These are phyloP conservation scores for Margaritispora aquatica DNA, from an alignment of 495 filamentous ascomycete genomes.

Conservation along the genomic window DNA sequence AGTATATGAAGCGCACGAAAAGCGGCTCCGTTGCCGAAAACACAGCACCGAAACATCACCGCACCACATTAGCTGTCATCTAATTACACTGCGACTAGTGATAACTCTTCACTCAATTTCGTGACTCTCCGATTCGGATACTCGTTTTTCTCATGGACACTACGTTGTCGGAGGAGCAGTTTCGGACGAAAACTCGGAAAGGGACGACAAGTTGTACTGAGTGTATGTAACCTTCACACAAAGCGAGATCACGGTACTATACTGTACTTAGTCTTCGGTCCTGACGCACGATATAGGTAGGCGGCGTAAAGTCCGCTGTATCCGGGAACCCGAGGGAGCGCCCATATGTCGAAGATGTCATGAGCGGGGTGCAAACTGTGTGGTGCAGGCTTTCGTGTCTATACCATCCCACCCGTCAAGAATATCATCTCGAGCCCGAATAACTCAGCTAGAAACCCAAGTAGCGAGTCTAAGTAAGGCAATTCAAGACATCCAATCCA, in stretches of 20 bases:
- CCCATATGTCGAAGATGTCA: slow-evolving; percentile 9
- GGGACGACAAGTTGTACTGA: slow-evolving; percentile 14
- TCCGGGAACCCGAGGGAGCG: slow-evolving; percentile 4
- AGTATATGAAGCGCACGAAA: background rate
- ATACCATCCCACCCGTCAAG: background rate
- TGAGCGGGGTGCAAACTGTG: slow-evolving; percentile 9
- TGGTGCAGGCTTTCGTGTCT: slow-evolving; percentile 5
- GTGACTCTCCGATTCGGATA: background rate
- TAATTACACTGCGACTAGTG: too few relatives aligned
- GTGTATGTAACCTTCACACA: slow-evolving; percentile 4
- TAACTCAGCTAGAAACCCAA: slow-evolving; percentile 12
- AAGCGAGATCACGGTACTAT: too few relatives aligned
- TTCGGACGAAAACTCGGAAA: slow-evolving; percentile 8
- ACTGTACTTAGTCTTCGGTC: too few relatives aligned
- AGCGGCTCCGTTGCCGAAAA: background rate
- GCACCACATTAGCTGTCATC: background rate
- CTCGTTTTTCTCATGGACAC: background rate
- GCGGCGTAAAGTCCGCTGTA: slow-evolving; percentile 13
- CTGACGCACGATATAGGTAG: slow-evolving; percentile 9
- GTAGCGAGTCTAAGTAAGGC: slow-evolving; percentile 13
- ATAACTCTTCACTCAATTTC: background rate
- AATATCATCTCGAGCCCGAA: slow-evolving; percentile 10
- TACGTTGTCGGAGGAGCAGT: slow-evolving; percentile 5
- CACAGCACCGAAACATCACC: background rate
- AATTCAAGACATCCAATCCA: slow-evolving; percentile 9